phyloP scores from a whole-genome alignment of 345 rosid species.

The Angophora floribunda region DNA sequence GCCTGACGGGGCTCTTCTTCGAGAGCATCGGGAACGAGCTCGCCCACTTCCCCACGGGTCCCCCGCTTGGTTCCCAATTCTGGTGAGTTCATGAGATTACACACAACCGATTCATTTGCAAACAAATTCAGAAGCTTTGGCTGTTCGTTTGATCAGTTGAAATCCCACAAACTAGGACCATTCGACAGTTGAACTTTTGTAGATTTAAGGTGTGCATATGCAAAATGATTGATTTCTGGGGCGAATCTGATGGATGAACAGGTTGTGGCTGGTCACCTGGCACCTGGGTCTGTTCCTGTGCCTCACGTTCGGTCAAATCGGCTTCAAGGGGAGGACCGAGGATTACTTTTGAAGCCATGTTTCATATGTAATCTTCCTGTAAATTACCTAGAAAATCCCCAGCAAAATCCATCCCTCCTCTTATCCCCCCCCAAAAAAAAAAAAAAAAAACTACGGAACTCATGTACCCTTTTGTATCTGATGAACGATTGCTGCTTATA shows the following conservation, averaged over 20 bases:
- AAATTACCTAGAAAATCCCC: neutral
- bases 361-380: neutral
- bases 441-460: neutral
- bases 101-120: neutral
- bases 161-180: neutral
- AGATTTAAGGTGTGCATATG: neutral
- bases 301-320: slow-evolving; percentile 95
- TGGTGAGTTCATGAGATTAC: slow-evolving; percentile 22
- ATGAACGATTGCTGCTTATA: neutral
- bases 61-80: slow-evolving; percentile 55
- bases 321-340: slow-evolving; percentile 92
- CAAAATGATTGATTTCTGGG: neutral
- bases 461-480: neutral
- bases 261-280: slow-evolving; percentile 87
- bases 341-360: slow-evolving; percentile 37
- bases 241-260: slow-evolving; percentile 3
- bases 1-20: slow-evolving; percentile 87
- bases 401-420: neutral
- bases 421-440: neutral
- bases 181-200: neutral
- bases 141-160: neutral
- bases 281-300: slow-evolving; percentile 77
- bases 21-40: slow-evolving; percentile 91
- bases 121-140: neutral
- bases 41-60: slow-evolving; percentile 89